Base-by-base conservation (phyloP, 345 rosid genomes). In the Lepidium aucheri region DNA sequence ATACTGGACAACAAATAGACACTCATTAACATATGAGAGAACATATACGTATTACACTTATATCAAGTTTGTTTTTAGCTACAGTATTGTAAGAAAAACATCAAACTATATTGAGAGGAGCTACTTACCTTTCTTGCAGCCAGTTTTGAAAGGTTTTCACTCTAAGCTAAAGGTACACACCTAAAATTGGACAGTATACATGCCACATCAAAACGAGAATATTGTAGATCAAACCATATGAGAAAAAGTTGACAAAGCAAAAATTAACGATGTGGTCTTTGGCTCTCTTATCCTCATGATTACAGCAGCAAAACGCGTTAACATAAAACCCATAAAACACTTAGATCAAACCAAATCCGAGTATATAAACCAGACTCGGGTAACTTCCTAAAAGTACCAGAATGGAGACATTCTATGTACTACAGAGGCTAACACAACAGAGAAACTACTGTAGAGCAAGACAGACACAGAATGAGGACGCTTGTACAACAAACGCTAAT, bases 201-300 rank as follows among this genome's bases (percentile, higher is more conserved):
- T 8, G 46, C 78, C 60, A 53, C 2, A 32, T 53, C 30, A 73
- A 45, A 43, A 65, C 36, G 0, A 51, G 60, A 44, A 35, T 67
- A 52, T 35, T 38, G 69, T 30, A 63, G 28, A 38, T 34, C 9
- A 9, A 35, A 16, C 40, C 11, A 41, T 41, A 14, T 33, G 39
- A 65, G 33, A 11, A 50, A 38, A 1, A 56, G 17, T 11, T 15
- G 38, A 26, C 42, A 13, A 65, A 20, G 96, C 92, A 77, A 91
- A 91, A 52, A 91, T 87, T 79, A 91, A 77, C 0, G 96, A 96
- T 0, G 96, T 91, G 1, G 98, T 89, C 77, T 91, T 91, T 8
- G 96, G 96, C 34, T 91, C 95, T 78, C 92, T 85, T 14, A 91
- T 91, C 79, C 98, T 83, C 98, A 91, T 91, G 46, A 91, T 89